A percentile compares a stretch with the other conserved stretches of the same genome.
phyloP scores from a whole-genome alignment of 1,139 yeast species.

The Ogataea hybrid region DNA sequence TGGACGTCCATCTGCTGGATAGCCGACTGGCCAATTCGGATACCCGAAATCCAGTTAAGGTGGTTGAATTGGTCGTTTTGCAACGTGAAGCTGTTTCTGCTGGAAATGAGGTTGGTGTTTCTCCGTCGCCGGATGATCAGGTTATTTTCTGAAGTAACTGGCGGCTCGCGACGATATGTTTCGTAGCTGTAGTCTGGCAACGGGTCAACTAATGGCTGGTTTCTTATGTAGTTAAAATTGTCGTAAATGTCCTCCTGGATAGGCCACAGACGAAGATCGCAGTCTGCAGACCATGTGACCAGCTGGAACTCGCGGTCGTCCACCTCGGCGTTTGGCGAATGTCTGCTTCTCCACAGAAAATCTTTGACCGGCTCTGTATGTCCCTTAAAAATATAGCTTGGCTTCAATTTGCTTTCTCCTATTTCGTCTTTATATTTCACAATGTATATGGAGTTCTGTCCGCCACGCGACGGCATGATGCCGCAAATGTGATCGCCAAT shows the following conservation, averaged over 20 bases:
- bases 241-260: slow-evolving; percentile 57
- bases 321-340: slow-evolving; percentile 39
- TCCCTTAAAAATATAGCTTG: slow-evolving; percentile 69
- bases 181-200: slow-evolving; percentile 46
- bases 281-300: slow-evolving; percentile 93
- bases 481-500: slow-evolving; percentile 86
- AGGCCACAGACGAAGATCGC: slow-evolving; percentile 83
- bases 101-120: slow-evolving; percentile 33
- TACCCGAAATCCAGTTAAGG: slow-evolving; percentile 92
- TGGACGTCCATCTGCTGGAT: slow-evolving; percentile 27
- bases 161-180: slow-evolving; percentile 53
- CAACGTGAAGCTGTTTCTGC: slow-evolving; percentile 31
- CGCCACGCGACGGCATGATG: slow-evolving; percentile 88
- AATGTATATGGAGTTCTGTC: slow-evolving; percentile 70
- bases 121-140: slow-evolving; percentile 25
- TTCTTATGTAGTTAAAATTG: slow-evolving; percentile 50
- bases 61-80: slow-evolving; percentile 46
- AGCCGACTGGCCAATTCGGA: slow-evolving; percentile 59
- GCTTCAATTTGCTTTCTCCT: slow-evolving; percentile 44
- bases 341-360: slow-evolving; percentile 78
- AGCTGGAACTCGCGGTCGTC: slow-evolving; percentile 83
- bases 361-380: slow-evolving; percentile 85
- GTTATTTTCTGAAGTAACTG: slow-evolving; percentile 19
- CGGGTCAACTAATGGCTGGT: slow-evolving; percentile 34
- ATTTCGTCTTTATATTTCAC: slow-evolving; percentile 48